Percentiles rank a stretch among this genome's conserved stretches.
Evolutionary conservation across 371 early-diverging fungal genomes (phyloP).

Genomic region (Amoeboaphelidium occidentale): DNA sequence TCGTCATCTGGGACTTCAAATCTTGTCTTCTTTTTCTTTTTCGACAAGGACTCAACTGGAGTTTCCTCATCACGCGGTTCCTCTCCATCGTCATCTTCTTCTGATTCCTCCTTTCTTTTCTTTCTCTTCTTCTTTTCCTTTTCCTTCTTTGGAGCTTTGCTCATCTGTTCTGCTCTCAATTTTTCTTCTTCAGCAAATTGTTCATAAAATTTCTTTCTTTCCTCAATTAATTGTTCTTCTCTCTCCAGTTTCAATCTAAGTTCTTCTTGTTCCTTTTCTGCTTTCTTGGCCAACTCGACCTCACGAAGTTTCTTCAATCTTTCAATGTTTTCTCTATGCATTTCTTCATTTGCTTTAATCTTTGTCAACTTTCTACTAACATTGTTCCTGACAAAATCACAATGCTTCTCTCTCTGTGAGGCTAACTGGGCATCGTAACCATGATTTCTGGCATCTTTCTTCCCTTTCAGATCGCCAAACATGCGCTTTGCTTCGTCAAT

Average conservation of each 20-base stretch:
- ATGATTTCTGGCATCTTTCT: slow-evolving; percentile 3
- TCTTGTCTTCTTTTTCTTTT: not conserved
- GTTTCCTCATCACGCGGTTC: slow-evolving; percentile 4
- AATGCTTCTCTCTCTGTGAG: slow-evolving; percentile 11
- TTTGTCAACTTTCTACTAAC: slow-evolving; percentile 19
- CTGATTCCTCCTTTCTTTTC: slow-evolving; percentile 11
- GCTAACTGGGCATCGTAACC: slow-evolving; percentile 17
- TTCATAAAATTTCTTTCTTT: not conserved
- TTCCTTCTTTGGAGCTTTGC: not conserved
- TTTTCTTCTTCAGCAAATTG: not conserved
- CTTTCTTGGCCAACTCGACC: no score
- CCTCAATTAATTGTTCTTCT: not conserved
- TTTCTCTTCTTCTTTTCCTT: not conserved
- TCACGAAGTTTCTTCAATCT: no score
- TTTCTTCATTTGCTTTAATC: slow-evolving; percentile 15
- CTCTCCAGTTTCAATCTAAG: not conserved
- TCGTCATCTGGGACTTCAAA: slow-evolving; percentile 12
- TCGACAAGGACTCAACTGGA: slow-evolving; percentile 1
- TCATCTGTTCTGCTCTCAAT: not conserved
- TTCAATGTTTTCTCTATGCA: no score
- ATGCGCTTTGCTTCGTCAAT: slow-evolving; percentile 14
- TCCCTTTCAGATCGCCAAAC: slow-evolving; percentile 6
- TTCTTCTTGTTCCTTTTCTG: no score
- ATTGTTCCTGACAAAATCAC: slow-evolving; percentile 11
- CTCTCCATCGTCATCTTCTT: slow-evolving; percentile 3